phyloP scores from a whole-genome alignment of 208 protist genomes.

The Leishmania tarentolae region DNA sequence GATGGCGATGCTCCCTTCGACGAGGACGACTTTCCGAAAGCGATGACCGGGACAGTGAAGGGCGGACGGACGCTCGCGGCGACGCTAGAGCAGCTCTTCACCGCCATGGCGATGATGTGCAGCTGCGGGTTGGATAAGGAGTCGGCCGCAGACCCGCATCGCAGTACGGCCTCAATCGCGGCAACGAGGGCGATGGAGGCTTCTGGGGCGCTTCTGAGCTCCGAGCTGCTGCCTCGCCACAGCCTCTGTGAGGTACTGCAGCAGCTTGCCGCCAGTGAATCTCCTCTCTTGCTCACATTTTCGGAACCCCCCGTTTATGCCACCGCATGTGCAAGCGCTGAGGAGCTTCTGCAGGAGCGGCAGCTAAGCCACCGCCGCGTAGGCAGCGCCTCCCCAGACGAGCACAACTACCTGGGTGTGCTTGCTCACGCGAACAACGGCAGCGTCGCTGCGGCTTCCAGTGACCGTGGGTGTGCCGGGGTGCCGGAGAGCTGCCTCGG shows the following conservation, averaged over 20 bases:
- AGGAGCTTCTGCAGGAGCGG: conserved; percentile 22
- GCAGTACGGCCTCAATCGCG: conserved; percentile 15
- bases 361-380: conserved; percentile 14
- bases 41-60: conserved; percentile 10
- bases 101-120: not conserved
- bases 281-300: conserved; percentile 32
- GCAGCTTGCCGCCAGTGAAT: conserved; percentile 13
- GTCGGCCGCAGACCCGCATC: not conserved
- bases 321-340: conserved; percentile 21
- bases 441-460: not conserved
- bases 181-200: conserved; percentile 17
- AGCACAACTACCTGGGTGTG: conserved; percentile 5
- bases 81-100: conserved; percentile 28
- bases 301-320: conserved; percentile 30
- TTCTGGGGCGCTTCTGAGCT: conserved; percentile 10
- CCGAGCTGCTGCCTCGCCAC: conserved; percentile 11
- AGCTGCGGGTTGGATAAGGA: not conserved
- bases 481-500: conserved; percentile 12
- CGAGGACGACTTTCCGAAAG: conserved; percentile 14
- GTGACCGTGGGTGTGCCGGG: conserved; percentile 1
- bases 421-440: not conserved
- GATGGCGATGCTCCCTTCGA: conserved; percentile 8
- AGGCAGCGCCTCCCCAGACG: not conserved
- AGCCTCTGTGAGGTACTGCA: conserved; percentile 20
- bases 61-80: conserved; percentile 5